These are phyloP conservation scores for Adansonia rubrostipa DNA, from an alignment of 441 rosid species.

Conservation along the genomic window DNA sequence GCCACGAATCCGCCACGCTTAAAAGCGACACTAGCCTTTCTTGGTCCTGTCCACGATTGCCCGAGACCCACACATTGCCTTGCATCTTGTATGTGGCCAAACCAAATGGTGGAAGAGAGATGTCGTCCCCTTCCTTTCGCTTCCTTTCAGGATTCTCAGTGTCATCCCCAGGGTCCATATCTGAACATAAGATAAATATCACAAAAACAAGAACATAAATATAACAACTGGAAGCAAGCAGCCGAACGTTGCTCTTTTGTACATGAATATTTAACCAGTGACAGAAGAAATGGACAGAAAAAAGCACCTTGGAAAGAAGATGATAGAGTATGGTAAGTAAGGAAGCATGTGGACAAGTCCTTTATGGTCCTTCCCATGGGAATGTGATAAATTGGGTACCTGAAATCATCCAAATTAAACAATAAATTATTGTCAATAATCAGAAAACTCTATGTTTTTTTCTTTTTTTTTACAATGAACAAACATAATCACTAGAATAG, in stretches of 20 bases:
- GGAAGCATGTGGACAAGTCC: constrained; percentile 92
- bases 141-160: constrained; percentile 44
- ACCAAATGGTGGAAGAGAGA: constrained; percentile 73
- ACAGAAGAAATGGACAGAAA: background rate
- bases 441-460: background rate
- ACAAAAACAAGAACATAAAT: background rate
- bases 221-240: no score
- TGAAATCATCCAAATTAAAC: constrained; percentile 29
- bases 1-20: constrained; percentile 97
- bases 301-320: constrained; percentile 86
- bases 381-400: constrained; percentile 95
- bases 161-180: constrained; percentile 72
- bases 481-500: no score
- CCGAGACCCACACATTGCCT: constrained; percentile 82
- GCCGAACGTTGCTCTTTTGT: no score
- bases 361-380: constrained; percentile 97
- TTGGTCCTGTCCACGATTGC: constrained; percentile 71
- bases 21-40: constrained; percentile 71
- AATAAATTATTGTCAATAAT: background rate
- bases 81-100: constrained; percentile 97
- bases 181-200: constrained; percentile 31
- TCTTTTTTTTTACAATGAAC: no score
- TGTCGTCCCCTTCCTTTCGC: constrained; percentile 65
- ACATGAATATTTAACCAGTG: background rate
- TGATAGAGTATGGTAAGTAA: constrained; percentile 90